Evolutionary conservation across 768 basidiomycete species (phyloP).

Genomic region (Suillus hirtellus): DNA sequence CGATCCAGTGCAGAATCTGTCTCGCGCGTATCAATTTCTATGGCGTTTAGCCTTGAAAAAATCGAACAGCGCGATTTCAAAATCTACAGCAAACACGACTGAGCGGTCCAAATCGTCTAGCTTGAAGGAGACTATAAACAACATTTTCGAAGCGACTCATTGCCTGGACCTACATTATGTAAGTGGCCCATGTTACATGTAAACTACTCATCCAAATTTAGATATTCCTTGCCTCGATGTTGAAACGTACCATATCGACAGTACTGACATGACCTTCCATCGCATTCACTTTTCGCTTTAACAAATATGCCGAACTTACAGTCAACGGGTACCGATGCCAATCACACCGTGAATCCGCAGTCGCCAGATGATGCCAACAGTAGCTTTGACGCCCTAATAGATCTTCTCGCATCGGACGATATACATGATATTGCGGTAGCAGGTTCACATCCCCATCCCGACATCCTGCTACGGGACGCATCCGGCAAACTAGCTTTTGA

Average conservation of each 20-base stretch:
- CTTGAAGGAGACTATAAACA: constrained; percentile 1
- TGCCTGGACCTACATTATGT: constrained; percentile 5
- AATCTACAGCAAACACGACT: neutral
- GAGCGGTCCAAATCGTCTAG: neutral
- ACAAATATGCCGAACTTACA: neutral
- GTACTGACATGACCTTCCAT: neutral
- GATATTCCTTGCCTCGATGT: neutral
- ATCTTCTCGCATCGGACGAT: constrained; percentile 32
- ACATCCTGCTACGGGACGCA: constrained; percentile 23
- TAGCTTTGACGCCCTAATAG: constrained; percentile 30
- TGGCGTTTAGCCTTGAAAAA: neutral
- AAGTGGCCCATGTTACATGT: neutral
- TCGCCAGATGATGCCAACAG: constrained; percentile 15
- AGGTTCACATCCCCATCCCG: constrained; percentile 3
- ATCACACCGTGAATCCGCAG: neutral
- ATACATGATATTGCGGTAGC: constrained; percentile 15
- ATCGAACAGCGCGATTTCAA: neutral
- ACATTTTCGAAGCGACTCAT: neutral
- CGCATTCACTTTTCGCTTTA: neutral
- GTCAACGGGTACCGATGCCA: no score
- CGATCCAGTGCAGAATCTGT: neutral
- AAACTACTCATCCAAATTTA: neutral
- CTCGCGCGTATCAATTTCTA: neutral
- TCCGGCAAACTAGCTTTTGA: constrained; percentile 34
- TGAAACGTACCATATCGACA: neutral